Conservation (phyloP, 495 filamentous ascomycete species). For the Hyaloscypha hepaticicola region DNA sequence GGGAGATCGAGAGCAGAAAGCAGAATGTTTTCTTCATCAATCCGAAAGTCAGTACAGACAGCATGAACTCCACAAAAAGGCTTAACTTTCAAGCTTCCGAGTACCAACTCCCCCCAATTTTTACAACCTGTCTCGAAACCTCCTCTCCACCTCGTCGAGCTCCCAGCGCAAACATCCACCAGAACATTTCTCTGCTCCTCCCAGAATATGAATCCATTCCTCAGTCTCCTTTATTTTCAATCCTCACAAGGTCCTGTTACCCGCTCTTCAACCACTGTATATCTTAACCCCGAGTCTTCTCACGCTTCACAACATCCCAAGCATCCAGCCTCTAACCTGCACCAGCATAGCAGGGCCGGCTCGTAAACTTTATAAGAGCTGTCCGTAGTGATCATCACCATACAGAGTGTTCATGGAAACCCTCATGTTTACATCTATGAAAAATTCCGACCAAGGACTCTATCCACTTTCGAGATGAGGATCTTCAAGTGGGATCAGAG, state of each 20-base stretch:
- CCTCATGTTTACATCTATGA: too few relatives aligned
- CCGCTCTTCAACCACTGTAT: not conserved
- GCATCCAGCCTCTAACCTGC: conserved; percentile 17
- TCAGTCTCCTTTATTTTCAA: not conserved
- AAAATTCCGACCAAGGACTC: too few relatives aligned
- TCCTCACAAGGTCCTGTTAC: not conserved
- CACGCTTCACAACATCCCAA: not conserved
- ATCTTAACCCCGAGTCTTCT: not conserved
- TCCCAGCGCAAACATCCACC: not conserved
- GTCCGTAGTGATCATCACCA: too few relatives aligned
- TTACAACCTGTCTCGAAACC: not conserved
- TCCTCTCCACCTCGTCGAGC: not conserved
- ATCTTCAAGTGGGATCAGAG: too few relatives aligned
- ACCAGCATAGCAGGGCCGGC: too few relatives aligned
- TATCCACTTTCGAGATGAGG: too few relatives aligned
- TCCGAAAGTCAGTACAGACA: not conserved
- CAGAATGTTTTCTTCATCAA: not conserved
- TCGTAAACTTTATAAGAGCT: too few relatives aligned
- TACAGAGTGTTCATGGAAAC: too few relatives aligned
- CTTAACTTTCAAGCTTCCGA: not conserved
- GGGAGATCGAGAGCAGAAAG: not conserved
- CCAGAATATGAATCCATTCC: not conserved
- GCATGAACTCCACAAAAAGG: not conserved
- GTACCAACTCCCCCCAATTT: not conserved
- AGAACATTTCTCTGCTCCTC: not conserved